Conservation (phyloP, 805 yeast species). For the Yamadazyma philogaea region DNA sequence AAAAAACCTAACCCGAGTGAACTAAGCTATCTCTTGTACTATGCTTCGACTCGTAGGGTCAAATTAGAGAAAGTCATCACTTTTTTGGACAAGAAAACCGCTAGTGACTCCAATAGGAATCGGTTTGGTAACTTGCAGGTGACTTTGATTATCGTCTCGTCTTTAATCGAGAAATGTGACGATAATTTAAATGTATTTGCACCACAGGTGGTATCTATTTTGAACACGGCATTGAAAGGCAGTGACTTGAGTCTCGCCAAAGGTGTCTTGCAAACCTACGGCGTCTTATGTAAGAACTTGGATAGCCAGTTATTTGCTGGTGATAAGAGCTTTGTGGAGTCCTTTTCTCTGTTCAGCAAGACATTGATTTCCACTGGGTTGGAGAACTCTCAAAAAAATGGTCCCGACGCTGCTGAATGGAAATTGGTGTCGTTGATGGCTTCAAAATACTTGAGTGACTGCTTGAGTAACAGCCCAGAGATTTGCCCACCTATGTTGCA, state of each 20-base stretch:
- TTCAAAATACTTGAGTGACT: constrained; percentile 35
- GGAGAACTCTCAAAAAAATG: constrained; percentile 8
- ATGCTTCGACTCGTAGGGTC: constrained; percentile 85
- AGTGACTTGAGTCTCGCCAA: constrained; percentile 64
- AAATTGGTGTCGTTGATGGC: constrained; percentile 39
- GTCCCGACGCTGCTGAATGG: constrained; percentile 45
- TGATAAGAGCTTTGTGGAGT: constrained; percentile 53
- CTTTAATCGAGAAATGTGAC: constrained; percentile 69
- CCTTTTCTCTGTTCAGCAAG: constrained; percentile 37
- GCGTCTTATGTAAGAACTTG: constrained; percentile 43
- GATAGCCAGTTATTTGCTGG: constrained; percentile 66
- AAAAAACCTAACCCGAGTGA: constrained; percentile 93
- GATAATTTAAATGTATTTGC: constrained; percentile 87
- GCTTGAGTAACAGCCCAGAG: constrained; percentile 32
- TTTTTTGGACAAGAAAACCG: constrained; percentile 61
- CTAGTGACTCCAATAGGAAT: constrained; percentile 55
- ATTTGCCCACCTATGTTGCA: constrained; percentile 29
- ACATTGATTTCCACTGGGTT: constrained; percentile 18
- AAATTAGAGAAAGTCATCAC: constrained; percentile 83
- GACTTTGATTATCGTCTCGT: constrained; percentile 65
- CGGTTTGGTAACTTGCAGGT: constrained; percentile 81
- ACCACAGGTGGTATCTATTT: constrained; percentile 57
- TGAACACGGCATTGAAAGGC: constrained; percentile 48
- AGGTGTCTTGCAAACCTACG: constrained; percentile 46
- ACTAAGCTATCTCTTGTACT: constrained; percentile 79